Evolutionary conservation across 345 rosid species (phyloP).

Genomic region (Bruguiera gymnorhiza): DNA sequence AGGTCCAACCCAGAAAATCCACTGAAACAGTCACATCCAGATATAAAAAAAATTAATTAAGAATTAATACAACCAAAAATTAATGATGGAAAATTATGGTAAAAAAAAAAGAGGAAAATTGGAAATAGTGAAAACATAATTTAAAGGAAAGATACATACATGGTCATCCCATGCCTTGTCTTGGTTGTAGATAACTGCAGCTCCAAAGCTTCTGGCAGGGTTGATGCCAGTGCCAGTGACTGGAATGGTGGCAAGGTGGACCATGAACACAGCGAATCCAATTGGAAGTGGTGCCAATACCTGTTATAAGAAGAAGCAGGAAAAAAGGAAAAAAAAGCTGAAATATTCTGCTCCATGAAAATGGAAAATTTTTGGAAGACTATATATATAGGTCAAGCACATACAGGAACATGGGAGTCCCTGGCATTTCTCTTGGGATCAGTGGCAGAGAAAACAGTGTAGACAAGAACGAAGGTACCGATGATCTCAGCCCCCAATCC

Average conservation of each 20-base stretch:
- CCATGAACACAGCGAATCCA: conserved; percentile 50
- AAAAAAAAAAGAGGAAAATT: neutral
- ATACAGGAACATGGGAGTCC: conserved; percentile 49
- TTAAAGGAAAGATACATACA: conserved; percentile 10
- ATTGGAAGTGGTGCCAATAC: conserved; percentile 47
- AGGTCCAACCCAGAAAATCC: conserved; percentile 54
- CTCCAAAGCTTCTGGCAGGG: conserved; percentile 49
- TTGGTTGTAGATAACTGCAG: conserved; percentile 35
- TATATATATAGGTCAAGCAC: neutral
- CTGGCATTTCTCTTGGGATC: conserved; percentile 48
- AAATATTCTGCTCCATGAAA: neutral
- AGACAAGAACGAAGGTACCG: conserved; percentile 48
- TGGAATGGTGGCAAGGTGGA: conserved; percentile 46
- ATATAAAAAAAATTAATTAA: neutral
- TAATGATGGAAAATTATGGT: neutral
- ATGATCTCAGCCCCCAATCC: conserved; percentile 47
- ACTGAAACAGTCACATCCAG: conserved; percentile 21
- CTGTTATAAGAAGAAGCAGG: conserved; percentile 7
- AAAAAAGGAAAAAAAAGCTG: neutral
- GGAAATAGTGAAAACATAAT: neutral
- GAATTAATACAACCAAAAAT: no score
- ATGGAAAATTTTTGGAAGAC: neutral
- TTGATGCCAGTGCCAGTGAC: conserved; percentile 46
- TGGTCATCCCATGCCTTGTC: conserved; percentile 47
- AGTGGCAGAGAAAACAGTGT: conserved; percentile 47